Base-by-base conservation (phyloP, 768 basidiomycete species). In the Mycena epipterygia region DNA sequence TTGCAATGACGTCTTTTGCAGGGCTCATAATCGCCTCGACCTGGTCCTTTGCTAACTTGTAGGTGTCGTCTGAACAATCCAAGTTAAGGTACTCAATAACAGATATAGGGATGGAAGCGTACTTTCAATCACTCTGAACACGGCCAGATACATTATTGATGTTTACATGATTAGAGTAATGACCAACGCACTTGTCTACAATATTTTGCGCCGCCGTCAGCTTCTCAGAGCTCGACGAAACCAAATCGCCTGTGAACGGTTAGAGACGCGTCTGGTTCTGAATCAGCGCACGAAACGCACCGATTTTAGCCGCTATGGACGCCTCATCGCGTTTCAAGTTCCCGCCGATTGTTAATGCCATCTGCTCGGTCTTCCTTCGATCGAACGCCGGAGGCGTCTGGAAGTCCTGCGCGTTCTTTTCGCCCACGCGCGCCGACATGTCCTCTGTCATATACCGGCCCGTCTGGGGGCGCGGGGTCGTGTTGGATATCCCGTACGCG, bases 31-130 rank as follows among this genome's bases (percentile, higher is more conserved):
- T 65, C 21, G 23, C 35, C 23, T 65, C 64, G 30, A 33, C 52
- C 42, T 65, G 52, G 30, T 65, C 64, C 53, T 65, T 55, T 23
- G 64, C 64, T 23, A 65, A 19, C 42, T 65, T 65, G 41, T 33
- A 32, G 17, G 52, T 41, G 49, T 65, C 41, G n/a, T 56, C 53
- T 56, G 62, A 14, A 51, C 14, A 17, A 42, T n/a, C n/a, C n/a
- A 64, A 8, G 5, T 29, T 37, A n/a, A 2, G 27, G 16, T 13
- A 8, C 55, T 39, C n/a, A 23, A 13, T 4, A n/a, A 39, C 3
- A 42, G 42, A 13, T 2, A 29, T 13, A 23, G 0, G 27, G 13
- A 30, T 13, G 14, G 39, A 42, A 29, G 5, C 37, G n/a, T 44
- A 64, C 62, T 53, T 53, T 41, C 14, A 33, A 65, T 32, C 11